phyloP scores from a whole-genome alignment of 345 rosid species.

The Gossypium longicalyx region DNA sequence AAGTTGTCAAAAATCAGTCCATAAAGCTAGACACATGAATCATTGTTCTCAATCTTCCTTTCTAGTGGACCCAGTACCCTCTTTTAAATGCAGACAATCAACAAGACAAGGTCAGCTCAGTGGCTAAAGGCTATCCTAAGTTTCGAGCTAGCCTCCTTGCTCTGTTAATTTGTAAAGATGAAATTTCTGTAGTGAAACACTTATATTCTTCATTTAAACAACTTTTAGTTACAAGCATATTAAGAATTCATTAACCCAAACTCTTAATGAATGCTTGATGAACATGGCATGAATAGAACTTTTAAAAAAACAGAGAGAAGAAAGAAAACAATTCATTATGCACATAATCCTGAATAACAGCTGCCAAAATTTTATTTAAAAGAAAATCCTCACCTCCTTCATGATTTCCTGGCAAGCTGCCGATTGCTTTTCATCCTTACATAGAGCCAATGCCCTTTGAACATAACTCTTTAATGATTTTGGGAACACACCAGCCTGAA shows the following conservation, averaged over 20 bases:
- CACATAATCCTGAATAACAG: background rate
- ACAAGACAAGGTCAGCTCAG: background rate
- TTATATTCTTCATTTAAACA: background rate
- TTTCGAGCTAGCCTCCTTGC: background rate
- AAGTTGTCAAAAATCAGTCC: background rate
- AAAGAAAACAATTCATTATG: background rate
- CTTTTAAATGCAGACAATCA: background rate
- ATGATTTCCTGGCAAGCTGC: constrained; percentile 65
- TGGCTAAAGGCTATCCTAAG: background rate
- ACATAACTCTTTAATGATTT: constrained; percentile 76
- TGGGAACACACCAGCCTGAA: constrained; percentile 73
- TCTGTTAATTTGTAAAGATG: background rate
- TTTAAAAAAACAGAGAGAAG: too few relatives aligned
- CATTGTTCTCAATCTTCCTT: background rate
- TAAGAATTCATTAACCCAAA: background rate
- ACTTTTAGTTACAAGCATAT: background rate
- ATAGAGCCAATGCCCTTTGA: constrained; percentile 81
- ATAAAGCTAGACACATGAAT: background rate
- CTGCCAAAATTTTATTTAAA: background rate
- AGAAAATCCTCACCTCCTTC: constrained; percentile 49
- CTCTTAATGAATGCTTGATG: background rate
- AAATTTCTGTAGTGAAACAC: background rate
- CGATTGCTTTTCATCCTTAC: constrained; percentile 69
- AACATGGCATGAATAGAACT: background rate
- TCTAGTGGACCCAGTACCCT: background rate